phyloP scores from a whole-genome alignment of 208 protist species.

The Plasmodiophora brassicae region DNA sequence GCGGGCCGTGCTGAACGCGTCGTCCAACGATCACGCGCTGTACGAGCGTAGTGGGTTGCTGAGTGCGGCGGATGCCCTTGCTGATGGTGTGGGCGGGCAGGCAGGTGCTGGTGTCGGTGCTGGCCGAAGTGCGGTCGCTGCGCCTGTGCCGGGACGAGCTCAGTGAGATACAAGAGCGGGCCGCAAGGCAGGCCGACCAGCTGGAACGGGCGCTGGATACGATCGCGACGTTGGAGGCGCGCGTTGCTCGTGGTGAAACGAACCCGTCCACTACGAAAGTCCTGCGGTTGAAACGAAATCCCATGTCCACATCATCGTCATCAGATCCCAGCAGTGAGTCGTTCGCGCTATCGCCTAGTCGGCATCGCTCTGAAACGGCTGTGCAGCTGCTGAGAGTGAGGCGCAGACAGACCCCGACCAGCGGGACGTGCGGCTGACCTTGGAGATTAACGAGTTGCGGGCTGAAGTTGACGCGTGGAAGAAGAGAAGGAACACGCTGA shows the following conservation, averaged over 20 bases:
- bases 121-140: neutral
- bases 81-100: neutral
- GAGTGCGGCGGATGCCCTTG: neutral
- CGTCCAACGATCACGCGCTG: neutral
- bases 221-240: neutral
- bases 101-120: neutral
- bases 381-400: too few relatives aligned
- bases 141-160: neutral
- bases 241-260: neutral
- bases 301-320: neutral
- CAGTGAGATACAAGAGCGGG: neutral
- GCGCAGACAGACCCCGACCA: neutral
- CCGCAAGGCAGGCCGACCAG: neutral
- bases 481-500: neutral
- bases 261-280: constrained; percentile 7
- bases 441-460: neutral
- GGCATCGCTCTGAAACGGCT: too few relatives aligned
- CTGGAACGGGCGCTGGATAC: neutral
- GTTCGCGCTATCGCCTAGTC: too few relatives aligned
- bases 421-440: neutral
- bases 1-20: neutral
- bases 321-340: too few relatives aligned
- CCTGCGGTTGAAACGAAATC: neutral
- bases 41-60: neutral
- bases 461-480: neutral